Evolutionary conservation across 2,329 filamentous ascomycete genomes (phyloP), one percentile per base, ranked within the genome.

Genomic region (Lasiodiplodia sp.): DNA sequence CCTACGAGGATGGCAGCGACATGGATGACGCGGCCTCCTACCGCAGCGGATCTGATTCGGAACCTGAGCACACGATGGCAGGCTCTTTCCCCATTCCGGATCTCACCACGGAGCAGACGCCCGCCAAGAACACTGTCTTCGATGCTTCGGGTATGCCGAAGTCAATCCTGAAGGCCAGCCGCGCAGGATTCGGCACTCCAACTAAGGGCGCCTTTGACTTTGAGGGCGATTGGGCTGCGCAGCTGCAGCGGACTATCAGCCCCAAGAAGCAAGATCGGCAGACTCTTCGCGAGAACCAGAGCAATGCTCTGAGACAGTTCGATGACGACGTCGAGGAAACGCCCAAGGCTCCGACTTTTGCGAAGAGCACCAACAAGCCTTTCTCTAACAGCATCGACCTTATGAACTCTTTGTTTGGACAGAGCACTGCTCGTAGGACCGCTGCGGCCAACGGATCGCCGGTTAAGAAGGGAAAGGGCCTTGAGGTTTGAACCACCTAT

Each of bases 341-440:
- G 80, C 51, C 70, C 69, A 58, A 75, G 49, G 63, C 75, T 75
- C 58, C 71, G 49, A 51, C 53, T 21, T 60, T 60, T 18, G 12
- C 40, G 7, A 34, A 51, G 71, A 71, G 74, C 62, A 72, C 72
- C 55, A 69, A 65, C 60, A 88, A 88, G 71, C 90, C 91, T 0
- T 68, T 97, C 79, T 87, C 89, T 23, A 97, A 92, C 23, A 94
- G 92, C 76, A 97, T 98, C 81, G 96, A 97, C 83, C 84, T 97
- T 78, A 97, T 97, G 93, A 95, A 97, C 78, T 97, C 93, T 58
- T 84, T 97, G 68, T 97, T 96, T 80, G 91, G 92, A 78, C 88
- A 91, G 53, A 69, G 63, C 57, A 66, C 68, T 8, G 60, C 67
- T 34, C 67, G 67, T 18, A 65, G 47, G 38, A 58, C n/a, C 23